Conservation (phyloP, 106 monocot genomes). For the Allium fistulosum region DNA sequence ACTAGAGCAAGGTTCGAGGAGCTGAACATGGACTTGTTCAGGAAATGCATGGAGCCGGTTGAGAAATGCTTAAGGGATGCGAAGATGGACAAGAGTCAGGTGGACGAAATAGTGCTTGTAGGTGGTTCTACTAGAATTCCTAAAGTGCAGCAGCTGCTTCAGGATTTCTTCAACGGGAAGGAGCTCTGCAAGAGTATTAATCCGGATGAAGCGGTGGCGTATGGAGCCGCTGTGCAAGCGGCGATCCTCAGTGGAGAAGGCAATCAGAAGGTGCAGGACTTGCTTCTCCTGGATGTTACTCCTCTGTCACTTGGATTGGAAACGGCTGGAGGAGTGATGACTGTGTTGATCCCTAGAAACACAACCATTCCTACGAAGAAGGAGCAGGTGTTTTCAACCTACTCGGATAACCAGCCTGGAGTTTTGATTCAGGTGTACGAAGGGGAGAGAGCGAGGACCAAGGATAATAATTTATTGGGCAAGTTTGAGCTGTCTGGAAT, state of each 20-base stretch:
- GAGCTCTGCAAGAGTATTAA: slow-evolving; percentile 78
- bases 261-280: slow-evolving; percentile 45
- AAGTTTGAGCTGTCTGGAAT: slow-evolving; percentile 34
- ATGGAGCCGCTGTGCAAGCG: slow-evolving; percentile 67
- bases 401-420: slow-evolving; percentile 25
- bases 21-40: slow-evolving; percentile 13
- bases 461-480: slow-evolving; percentile 39
- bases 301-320: slow-evolving; percentile 24
- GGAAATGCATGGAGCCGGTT: slow-evolving; percentile 16
- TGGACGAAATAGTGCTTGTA: slow-evolving; percentile 38
- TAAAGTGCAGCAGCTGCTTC: slow-evolving; percentile 35
- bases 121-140: slow-evolving; percentile 44
- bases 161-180: slow-evolving; percentile 84
- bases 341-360: slow-evolving; percentile 26
- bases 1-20: background rate
- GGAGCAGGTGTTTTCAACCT: slow-evolving; percentile 30
- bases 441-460: slow-evolving; percentile 38
- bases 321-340: slow-evolving; percentile 29
- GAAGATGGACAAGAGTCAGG: slow-evolving; percentile 29
- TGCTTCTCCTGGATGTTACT: slow-evolving; percentile 60
- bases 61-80: slow-evolving; percentile 3
- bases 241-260: slow-evolving; percentile 58
- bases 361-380: slow-evolving; percentile 26
- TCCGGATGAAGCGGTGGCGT: slow-evolving; percentile 61
- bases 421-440: slow-evolving; percentile 34